A percentile compares a stretch with the other conserved stretches of the same genome.
phyloP scores from a whole-genome alignment of 73 alveolate species.

The Paraurostyla sp. region DNA sequence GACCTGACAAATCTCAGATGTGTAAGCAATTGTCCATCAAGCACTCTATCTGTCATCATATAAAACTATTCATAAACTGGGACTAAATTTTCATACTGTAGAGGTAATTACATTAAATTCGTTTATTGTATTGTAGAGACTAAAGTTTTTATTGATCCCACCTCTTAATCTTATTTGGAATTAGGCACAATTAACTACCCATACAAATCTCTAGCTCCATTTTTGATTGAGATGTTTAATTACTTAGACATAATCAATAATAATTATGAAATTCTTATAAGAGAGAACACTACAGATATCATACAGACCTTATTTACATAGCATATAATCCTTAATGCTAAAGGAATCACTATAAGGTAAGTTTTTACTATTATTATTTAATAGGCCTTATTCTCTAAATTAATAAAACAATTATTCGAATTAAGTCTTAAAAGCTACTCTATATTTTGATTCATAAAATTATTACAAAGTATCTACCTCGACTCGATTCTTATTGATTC shows the following conservation, averaged over 20 bases:
- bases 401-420: not conserved
- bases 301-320: not conserved
- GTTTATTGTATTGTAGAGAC: not conserved
- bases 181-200: not conserved
- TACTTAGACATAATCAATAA: not conserved
- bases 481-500: no score
- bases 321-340: not conserved
- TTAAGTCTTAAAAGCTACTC: not conserved
- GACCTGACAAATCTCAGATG: no score
- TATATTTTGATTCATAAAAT: no score
- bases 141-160: not conserved
- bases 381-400: not conserved
- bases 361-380: no score
- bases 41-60: no score
- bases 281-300: slow-evolving; percentile 4
- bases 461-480: no score
- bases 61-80: no score
- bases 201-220: not conserved
- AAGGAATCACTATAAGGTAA: slow-evolving; percentile 17
- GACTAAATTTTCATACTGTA: no score
- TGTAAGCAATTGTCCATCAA: no score
- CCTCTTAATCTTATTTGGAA: not conserved
- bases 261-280: not conserved
- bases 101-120: no score
- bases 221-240: not conserved